Conservation (phyloP, 495 filamentous ascomycete species). For the Penicillium atrosanguineum region DNA sequence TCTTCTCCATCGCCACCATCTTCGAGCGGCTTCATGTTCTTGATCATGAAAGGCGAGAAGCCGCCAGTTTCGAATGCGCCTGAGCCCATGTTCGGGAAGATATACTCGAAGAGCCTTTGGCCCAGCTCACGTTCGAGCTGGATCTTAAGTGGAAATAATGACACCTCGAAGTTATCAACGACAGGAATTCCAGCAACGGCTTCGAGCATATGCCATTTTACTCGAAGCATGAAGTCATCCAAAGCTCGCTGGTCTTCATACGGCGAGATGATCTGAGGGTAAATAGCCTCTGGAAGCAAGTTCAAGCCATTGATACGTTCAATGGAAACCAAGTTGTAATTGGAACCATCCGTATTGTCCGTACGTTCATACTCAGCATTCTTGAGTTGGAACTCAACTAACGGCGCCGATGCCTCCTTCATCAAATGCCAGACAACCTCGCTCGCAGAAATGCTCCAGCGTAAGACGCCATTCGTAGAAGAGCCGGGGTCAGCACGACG, state of each 20-base stretch:
- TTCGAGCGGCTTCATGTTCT: conserved; percentile 62
- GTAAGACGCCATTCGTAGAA: conserved; percentile 70
- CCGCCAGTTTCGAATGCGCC: conserved; percentile 59
- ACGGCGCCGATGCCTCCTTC: conserved; percentile 75
- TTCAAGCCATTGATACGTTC: conserved; percentile 82
- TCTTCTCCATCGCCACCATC: conserved; percentile 55
- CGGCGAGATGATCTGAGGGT: conserved; percentile 91
- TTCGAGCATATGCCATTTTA: conserved; percentile 97
- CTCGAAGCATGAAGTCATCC: conserved; percentile 76
- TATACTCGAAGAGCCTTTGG: conserved; percentile 94
- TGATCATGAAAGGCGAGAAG: conserved; percentile 80
- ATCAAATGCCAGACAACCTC: conserved; percentile 98
- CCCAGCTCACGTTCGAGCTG: conserved; percentile 93
- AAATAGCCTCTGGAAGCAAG: conserved; percentile 82
- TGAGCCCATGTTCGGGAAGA: conserved; percentile 79
- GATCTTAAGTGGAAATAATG: conserved; percentile 87
- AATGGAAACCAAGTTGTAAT: conserved; percentile 86
- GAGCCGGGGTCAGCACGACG: conserved; percentile 67
- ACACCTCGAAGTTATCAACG: conserved; percentile 95
- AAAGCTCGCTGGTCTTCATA: conserved; percentile 65
- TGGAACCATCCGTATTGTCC: conserved; percentile 94
- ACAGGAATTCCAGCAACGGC: conserved; percentile 97
- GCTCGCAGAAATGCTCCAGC: conserved; percentile 84
- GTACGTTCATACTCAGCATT: conserved; percentile 89
- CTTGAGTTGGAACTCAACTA: conserved; percentile 91